Evolutionary conservation across 345 rosid genomes (phyloP).

Genomic region (Nasturtium officinale): DNA sequence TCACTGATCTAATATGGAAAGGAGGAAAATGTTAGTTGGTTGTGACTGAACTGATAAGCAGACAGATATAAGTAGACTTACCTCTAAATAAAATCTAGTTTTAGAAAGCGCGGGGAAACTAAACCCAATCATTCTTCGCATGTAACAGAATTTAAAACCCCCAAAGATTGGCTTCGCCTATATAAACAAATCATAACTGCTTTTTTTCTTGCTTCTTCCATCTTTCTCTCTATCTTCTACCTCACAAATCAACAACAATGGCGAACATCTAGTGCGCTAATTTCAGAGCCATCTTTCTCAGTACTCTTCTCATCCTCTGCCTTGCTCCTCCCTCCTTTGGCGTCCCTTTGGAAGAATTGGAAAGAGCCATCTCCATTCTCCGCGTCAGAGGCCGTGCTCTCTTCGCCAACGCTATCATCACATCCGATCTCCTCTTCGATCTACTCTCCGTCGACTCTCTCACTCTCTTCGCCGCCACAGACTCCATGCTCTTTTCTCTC

Average conservation of each 20-base stretch:
- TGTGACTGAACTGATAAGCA: not conserved
- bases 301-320: slow-evolving; percentile 26
- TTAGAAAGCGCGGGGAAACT: slow-evolving; percentile 10
- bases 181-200: slow-evolving; percentile 29
- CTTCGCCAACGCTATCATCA: slow-evolving; percentile 59
- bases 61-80: not conserved
- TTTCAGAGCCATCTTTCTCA: slow-evolving; percentile 30
- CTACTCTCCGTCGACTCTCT: slow-evolving; percentile 48
- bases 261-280: slow-evolving; percentile 17
- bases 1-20: not conserved
- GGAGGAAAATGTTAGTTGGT: not conserved
- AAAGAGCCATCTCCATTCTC: slow-evolving; percentile 46
- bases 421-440: slow-evolving; percentile 55
- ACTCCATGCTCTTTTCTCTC: slow-evolving; percentile 49
- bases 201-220: slow-evolving; percentile 5
- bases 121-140: not conserved
- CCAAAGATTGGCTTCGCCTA: slow-evolving; percentile 1
- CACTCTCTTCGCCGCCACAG: slow-evolving; percentile 50
- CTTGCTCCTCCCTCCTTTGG: slow-evolving; percentile 33
- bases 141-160: slow-evolving; percentile 28
- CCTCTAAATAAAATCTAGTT: not conserved
- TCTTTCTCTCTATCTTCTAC: slow-evolving; percentile 10
- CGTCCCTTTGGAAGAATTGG: slow-evolving; percentile 48
- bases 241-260: slow-evolving; percentile 30
- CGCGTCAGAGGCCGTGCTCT: slow-evolving; percentile 50